Percentiles rank a stretch among this genome's conserved stretches.
These are phyloP conservation scores for Neofusicoccum kwambonambiense DNA, from an alignment of 2,329 filamentous ascomycete species.

Conservation along the genomic window DNA sequence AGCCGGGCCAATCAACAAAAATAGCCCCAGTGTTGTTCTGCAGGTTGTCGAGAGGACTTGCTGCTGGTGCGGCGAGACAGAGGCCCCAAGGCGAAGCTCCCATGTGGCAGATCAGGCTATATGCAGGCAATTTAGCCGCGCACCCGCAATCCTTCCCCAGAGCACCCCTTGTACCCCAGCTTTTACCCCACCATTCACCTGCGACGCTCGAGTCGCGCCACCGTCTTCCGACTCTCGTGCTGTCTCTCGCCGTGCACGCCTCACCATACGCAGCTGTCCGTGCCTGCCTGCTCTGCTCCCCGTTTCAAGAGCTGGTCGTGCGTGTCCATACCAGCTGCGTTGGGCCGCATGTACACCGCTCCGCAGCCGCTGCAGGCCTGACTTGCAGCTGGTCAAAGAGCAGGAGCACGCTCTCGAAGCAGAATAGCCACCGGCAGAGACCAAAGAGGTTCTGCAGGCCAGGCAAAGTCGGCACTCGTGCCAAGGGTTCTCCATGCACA, in stretches of 20 bases:
- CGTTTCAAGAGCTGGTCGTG: not conserved
- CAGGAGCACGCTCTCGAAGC: not conserved
- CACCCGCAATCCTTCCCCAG: conserved; percentile 13
- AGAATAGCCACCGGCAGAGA: not conserved
- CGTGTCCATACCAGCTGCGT: too few species aligned
- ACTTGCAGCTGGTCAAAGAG: not conserved
- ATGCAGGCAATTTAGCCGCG: conserved; percentile 6
- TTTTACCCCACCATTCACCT: conserved; percentile 13
- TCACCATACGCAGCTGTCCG: not conserved
- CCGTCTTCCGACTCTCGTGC: not conserved
- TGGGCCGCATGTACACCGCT: not conserved
- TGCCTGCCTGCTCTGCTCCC: not conserved
- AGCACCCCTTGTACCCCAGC: conserved; percentile 5
- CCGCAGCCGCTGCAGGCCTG: not conserved
- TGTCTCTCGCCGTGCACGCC: not conserved
- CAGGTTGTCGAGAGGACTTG: not conserved
- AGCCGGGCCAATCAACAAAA: not conserved
- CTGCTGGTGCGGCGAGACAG: not conserved
- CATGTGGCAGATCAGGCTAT: conserved; percentile 16
- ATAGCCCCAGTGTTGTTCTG: not conserved
- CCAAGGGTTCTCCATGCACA: not conserved
- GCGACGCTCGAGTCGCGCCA: not conserved
- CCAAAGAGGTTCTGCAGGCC: not conserved
- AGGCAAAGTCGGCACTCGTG: not conserved
- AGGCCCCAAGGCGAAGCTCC: not conserved